These are phyloP conservation scores for Ganoderma meredithae DNA, from an alignment of 1,284 basidiomycete species.

Conservation along the genomic window DNA sequence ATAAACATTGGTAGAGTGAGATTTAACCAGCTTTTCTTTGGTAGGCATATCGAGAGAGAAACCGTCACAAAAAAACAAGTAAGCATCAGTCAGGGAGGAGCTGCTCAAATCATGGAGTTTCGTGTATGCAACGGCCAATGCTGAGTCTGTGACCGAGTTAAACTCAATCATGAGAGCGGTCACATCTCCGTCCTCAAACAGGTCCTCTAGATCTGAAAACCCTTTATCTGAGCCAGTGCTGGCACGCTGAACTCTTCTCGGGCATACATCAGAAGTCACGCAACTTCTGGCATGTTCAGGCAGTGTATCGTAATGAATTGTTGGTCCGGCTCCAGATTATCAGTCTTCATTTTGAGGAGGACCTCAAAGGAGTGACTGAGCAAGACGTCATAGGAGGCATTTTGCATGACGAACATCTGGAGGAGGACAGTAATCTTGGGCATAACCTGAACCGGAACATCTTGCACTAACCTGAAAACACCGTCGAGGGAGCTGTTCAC, in stretches of 20 bases:
- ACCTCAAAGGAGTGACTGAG: conserved; percentile 45
- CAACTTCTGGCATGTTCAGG: conserved; percentile 33
- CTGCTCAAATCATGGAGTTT: neutral
- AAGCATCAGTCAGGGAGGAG: neutral
- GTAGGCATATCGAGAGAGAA: neutral
- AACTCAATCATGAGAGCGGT: neutral
- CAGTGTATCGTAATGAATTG: conserved; percentile 39
- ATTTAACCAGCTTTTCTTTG: neutral
- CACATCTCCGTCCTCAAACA: neutral
- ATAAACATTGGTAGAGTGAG: neutral
- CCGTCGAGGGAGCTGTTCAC: neutral
- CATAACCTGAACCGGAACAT: neutral
- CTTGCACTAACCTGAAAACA: neutral
- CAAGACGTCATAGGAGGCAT: conserved; percentile 42
- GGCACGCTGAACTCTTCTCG: too few species aligned
- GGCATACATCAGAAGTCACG: conserved; percentile 37
- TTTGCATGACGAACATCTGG: conserved; percentile 38
- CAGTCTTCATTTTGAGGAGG: conserved; percentile 36
- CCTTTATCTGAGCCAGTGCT: too few species aligned
- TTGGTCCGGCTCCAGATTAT: conserved; percentile 32
- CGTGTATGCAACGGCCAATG: neutral
- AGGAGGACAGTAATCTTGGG: too few species aligned
- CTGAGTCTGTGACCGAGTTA: neutral
- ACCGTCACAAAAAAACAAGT: neutral
- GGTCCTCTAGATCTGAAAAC: too few species aligned